Percentiles rank a stretch among this genome's conserved stretches.
phyloP scores from a whole-genome alignment of 83 land plant genomes.

The Isoetes engelmannii region DNA sequence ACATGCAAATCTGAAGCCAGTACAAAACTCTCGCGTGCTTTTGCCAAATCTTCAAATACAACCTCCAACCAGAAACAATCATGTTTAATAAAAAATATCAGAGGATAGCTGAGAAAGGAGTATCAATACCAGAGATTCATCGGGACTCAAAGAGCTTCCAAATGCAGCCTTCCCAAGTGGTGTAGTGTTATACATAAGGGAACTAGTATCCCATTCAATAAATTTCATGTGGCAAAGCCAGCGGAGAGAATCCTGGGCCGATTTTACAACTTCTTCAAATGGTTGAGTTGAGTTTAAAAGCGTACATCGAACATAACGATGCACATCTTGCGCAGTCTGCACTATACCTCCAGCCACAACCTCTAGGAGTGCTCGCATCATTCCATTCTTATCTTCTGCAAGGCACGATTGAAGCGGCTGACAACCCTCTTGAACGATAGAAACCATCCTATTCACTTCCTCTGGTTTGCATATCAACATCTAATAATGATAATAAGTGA shows the following conservation, averaged over 20 bases:
- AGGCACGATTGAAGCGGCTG: conserved; percentile 88
- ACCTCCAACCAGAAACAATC: conserved; percentile 33
- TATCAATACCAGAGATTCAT: conserved; percentile 80
- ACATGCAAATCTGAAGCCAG: conserved; percentile 95
- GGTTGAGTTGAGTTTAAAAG: conserved; percentile 87
- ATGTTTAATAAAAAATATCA: not conserved
- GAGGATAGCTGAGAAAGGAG: not conserved
- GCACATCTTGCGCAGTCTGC: conserved; percentile 84
- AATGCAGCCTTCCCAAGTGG: conserved; percentile 95
- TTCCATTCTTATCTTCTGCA: conserved; percentile 91
- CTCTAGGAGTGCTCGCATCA: conserved; percentile 94
- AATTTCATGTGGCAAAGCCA: conserved; percentile 87
- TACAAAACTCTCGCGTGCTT: conserved; percentile 96
- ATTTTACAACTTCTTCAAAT: conserved; percentile 90
- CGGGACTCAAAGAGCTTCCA: conserved; percentile 90
- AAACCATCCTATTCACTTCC: conserved; percentile 58
- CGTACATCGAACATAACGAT: conserved; percentile 95
- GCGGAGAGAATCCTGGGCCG: conserved; percentile 90
- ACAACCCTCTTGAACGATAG: conserved; percentile 61
- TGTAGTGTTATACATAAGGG: conserved; percentile 66
- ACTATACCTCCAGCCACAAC: conserved; percentile 97
- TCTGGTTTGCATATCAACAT: conserved; percentile 89
- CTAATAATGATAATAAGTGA: conserved; percentile 30
- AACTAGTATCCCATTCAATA: conserved; percentile 79
- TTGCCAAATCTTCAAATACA: conserved; percentile 85